Evolutionary conservation across 169 alveolate species (phyloP), one percentile per base, ranked within the genome.

Genomic region (Plasmodium berghei): DNA sequence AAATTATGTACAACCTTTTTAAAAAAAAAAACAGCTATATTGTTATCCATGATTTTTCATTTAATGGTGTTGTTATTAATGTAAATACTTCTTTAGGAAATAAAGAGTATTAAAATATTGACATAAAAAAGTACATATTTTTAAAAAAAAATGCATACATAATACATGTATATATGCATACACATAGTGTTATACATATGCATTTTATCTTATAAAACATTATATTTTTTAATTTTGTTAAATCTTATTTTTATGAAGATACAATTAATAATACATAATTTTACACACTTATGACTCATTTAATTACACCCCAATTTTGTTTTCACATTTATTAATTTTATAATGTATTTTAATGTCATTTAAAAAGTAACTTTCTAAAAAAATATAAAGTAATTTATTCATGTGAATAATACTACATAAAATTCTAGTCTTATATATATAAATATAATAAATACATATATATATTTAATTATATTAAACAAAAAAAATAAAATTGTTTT

Each of bases 1-100:
- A 49, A 72, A 22, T 26, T 52, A 59, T 72, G 85, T 52, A 54
- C 49, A 72, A 72, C 69, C 48, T 20, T 72, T 72, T 52, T 49
- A 61, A 49, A 49, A 49, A 72, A 72, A 72, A 52, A 72, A 55
- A 72, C 9, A 72, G 40, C 22, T 5, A 24, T 54, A 40, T 72
- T 49, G 49, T 9, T 28, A 62, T 62, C 1, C 28, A 62, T 12
- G 2, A 18, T 18, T 62, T 62, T 62, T 20, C 28, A 59, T 59
- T 18, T 22, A 20, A 24, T 18, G 34, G 28, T 42, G 56, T 54
- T 72, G 70, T 72, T 20, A 24, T 72, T 42, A 56, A 59, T 20
- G 20, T 9, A 58, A 58, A 58, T 16, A 58, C n/a, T 16, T 9
- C 66, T 24, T 54, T 46, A 12, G 18, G 55, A 26, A 20, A 34